Base-by-base conservation (phyloP, 2,329 filamentous ascomycete genomes). In the Penicillium expansum region DNA sequence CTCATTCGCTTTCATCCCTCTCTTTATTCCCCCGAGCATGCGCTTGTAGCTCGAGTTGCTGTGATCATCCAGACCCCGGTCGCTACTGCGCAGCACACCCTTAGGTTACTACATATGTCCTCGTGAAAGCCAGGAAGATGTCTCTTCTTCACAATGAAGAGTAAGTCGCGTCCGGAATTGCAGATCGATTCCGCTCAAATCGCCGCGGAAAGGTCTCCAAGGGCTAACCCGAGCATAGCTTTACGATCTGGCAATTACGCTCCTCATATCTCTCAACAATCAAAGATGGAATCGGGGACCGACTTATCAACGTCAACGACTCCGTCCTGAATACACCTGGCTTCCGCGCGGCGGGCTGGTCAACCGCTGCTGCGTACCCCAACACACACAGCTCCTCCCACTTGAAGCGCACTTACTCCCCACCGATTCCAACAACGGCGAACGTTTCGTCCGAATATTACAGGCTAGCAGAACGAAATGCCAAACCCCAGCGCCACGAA, bases 211-310 rank as follows among this genome's bases (percentile, higher is more conserved):
- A 45, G 22, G 44, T 42, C 30, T 51, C n/a, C 39, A 42, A 45
- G 39, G 20, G 62, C 57, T 67, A 57, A 69, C 44, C 27, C 4
- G 10, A 35, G 18, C 32, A 55, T 68, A 85, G 83, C 68, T 88
- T 88, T 69, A 83, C 85, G 32, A 81, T 86, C 57, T 88, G 86
- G 79, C 84, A 86, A 67, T 77, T 88, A 39, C 84, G 85, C 55
- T 85, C 84, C 18, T 84, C 84, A 37, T 88, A 87, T 67, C 80
- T 88, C 20, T 81, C 81, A 30, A 78, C 81, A 47, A 86, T 85
- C 65, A 86, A 86, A 70, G 85, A 88, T 69, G 85, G 85, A 58
- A 83, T 87, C 39, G 85, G 84, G 60, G 85, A 88, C 69, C 80
- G 85, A 41, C 76, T 88, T 51, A 87, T 88, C 72, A 86, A 81